A percentile compares a stretch with the other conserved stretches of the same genome.
These are phyloP conservation scores for Aureobasidium sp. DNA, from an alignment of 2,329 filamentous ascomycete genomes.

Conservation along the genomic window DNA sequence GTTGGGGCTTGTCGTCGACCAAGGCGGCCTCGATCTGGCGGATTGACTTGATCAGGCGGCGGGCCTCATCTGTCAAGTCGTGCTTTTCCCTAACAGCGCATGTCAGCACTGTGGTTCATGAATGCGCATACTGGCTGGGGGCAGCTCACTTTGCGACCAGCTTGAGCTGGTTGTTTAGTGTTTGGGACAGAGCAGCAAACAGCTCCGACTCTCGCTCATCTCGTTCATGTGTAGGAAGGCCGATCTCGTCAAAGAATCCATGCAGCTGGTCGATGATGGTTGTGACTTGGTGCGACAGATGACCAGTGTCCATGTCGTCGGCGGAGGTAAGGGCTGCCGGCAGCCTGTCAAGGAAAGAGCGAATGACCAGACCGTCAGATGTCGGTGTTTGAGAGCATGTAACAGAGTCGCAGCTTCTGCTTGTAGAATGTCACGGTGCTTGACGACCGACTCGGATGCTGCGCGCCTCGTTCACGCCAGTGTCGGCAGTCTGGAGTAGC, in stretches of 20 bases:
- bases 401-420: neutral
- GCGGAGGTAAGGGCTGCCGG: slow-evolving; percentile 24
- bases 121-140: neutral
- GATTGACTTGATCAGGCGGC: slow-evolving; percentile 75
- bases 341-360: slow-evolving; percentile 20
- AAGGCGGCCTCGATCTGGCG: slow-evolving; percentile 90
- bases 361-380: neutral
- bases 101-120: neutral
- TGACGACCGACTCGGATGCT: neutral
- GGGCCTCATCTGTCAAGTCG: slow-evolving; percentile 80
- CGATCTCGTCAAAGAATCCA: slow-evolving; percentile 94
- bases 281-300: slow-evolving; percentile 90
- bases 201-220: slow-evolving; percentile 86
- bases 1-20: slow-evolving; percentile 62
- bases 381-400: slow-evolving; percentile 2
- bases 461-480: neutral
- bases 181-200: slow-evolving; percentile 85
- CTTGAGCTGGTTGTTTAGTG: slow-evolving; percentile 82
- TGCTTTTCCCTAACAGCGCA: slow-evolving; percentile 64
- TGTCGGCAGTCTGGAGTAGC: slow-evolving; percentile 10
- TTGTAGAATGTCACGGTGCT: neutral
- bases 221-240: slow-evolving; percentile 87
- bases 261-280: slow-evolving; percentile 90
- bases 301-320: slow-evolving; percentile 72
- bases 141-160: slow-evolving; percentile 59